A percentile compares a stretch with the other conserved stretches of the same genome.
phyloP scores from a whole-genome alignment of 2,329 filamentous ascomycete genomes.

The Rhexocercosporidium sp. region DNA sequence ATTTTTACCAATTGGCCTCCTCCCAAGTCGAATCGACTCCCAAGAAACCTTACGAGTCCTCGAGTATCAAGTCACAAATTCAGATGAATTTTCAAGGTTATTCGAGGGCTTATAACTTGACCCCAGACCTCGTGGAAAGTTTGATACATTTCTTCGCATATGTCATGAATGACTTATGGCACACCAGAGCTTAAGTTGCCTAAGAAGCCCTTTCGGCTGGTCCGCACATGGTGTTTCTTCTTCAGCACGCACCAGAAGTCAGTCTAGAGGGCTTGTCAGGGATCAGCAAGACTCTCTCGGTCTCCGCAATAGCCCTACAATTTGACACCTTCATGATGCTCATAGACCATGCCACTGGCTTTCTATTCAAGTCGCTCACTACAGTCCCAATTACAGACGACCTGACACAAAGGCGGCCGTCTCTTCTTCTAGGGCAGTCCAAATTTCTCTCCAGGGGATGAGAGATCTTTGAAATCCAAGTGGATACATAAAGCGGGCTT shows the following conservation, averaged over 20 bases:
- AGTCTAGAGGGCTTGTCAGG: background rate
- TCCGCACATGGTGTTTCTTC: slow-evolving; percentile 10
- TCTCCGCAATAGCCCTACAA: slow-evolving; percentile 2
- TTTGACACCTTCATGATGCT: background rate
- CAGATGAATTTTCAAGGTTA: background rate
- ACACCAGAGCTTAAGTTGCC: slow-evolving; percentile 4
- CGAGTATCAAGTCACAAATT: background rate
- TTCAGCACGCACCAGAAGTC: background rate
- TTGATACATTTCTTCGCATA: slow-evolving; percentile 4
- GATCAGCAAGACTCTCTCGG: slow-evolving; percentile 11
- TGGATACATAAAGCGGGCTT: background rate
- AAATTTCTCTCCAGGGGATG: slow-evolving; percentile 1
- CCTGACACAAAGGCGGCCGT: background rate
- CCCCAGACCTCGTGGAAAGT: background rate
- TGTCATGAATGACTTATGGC: slow-evolving; percentile 10
- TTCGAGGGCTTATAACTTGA: background rate
- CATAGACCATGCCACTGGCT: background rate
- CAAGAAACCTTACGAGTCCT: background rate
- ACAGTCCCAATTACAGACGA: background rate
- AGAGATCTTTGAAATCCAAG: slow-evolving; percentile 7
- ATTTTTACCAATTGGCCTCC: slow-evolving; percentile 19
- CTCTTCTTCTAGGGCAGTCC: background rate
- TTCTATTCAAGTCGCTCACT: background rate
- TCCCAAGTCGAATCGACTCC: slow-evolving; percentile 9
- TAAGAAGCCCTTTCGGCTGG: slow-evolving; percentile 13